Percentiles rank a stretch among this genome's conserved stretches.
Evolutionary conservation across 495 filamentous ascomycete genomes (phyloP).

Genomic region (Jackrogersella multiformis): DNA sequence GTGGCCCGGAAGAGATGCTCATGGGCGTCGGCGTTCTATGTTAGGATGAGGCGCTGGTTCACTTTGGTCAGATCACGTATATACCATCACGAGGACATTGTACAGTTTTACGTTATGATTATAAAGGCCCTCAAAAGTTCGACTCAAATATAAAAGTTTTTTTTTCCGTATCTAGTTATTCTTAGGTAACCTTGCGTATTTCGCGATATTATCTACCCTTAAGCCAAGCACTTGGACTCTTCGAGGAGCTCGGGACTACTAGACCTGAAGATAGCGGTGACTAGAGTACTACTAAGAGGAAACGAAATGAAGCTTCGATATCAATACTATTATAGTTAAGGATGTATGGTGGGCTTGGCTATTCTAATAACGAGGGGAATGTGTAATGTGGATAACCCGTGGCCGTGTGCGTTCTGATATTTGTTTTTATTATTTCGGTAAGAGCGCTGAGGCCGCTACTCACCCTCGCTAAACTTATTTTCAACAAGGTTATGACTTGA

Average conservation of each 20-base stretch:
- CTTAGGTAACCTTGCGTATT: background rate
- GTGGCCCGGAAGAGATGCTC: conserved; percentile 6
- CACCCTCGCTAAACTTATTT: background rate
- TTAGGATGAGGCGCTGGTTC: conserved; percentile 4
- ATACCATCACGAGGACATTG: conserved; percentile 20
- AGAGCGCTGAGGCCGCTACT: background rate
- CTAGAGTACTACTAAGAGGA: no score
- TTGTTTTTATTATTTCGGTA: background rate
- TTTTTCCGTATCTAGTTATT: background rate
- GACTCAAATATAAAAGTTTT: conserved; percentile 6
- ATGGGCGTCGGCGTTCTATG: conserved; percentile 24
- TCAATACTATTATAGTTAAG: background rate
- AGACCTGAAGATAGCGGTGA: no score
- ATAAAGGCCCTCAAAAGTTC: conserved; percentile 3
- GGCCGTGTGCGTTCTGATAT: background rate
- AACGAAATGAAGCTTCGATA: background rate
- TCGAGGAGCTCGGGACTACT: no score
- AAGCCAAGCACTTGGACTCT: background rate
- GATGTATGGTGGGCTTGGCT: no score
- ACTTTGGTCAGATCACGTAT: conserved; percentile 23
- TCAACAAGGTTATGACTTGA: background rate
- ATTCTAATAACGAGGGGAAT: background rate
- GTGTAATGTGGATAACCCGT: background rate
- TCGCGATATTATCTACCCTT: background rate
- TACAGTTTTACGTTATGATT: conserved; percentile 12